Evolutionary conservation across 2,329 filamentous ascomycete species (phyloP).

Genomic region (Coniochaeta ligniaria): DNA sequence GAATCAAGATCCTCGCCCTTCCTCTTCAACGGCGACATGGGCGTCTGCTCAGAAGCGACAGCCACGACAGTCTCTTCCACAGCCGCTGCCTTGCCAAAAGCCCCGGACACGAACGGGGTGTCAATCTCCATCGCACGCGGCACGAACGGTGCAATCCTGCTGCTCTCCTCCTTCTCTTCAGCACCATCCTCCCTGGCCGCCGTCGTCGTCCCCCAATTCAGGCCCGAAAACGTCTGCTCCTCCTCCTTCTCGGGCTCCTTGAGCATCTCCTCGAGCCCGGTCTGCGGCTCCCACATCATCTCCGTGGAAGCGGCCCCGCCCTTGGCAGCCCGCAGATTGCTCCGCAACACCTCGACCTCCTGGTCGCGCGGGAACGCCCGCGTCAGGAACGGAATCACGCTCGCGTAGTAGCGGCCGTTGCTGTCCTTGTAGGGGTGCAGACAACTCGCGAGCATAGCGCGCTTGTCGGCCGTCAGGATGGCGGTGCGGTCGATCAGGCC

Average conservation of each 20-base stretch:
- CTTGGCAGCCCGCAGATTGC: slow-evolving; percentile 41
- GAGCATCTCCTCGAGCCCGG: slow-evolving; percentile 16
- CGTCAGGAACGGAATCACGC: slow-evolving; percentile 73
- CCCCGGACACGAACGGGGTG: neutral
- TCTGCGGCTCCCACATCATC: slow-evolving; percentile 20
- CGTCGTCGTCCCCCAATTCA: slow-evolving; percentile 16
- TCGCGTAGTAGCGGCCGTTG: slow-evolving; percentile 58
- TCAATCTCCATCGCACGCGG: neutral
- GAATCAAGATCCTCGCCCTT: slow-evolving; percentile 28
- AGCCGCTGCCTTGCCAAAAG: neutral
- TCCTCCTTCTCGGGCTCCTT: slow-evolving; percentile 13
- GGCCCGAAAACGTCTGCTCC: neutral
- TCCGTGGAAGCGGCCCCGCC: slow-evolving; percentile 6
- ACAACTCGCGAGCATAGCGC: slow-evolving; percentile 74
- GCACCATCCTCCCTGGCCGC: slow-evolving; percentile 16
- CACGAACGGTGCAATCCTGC: neutral
- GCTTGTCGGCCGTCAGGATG: slow-evolving; percentile 60
- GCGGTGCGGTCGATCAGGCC: slow-evolving; percentile 75
- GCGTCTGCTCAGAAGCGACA: neutral
- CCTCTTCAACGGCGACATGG: slow-evolving; percentile 25
- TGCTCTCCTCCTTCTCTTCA: slow-evolving; percentile 9
- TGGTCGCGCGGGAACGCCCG: slow-evolving; percentile 55
- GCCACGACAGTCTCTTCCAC: neutral
- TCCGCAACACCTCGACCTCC: slow-evolving; percentile 64
- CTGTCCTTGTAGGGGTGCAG: slow-evolving; percentile 66